These are phyloP conservation scores for Leccinum incarnatum DNA, from an alignment of 768 basidiomycete genomes.

Conservation along the genomic window DNA sequence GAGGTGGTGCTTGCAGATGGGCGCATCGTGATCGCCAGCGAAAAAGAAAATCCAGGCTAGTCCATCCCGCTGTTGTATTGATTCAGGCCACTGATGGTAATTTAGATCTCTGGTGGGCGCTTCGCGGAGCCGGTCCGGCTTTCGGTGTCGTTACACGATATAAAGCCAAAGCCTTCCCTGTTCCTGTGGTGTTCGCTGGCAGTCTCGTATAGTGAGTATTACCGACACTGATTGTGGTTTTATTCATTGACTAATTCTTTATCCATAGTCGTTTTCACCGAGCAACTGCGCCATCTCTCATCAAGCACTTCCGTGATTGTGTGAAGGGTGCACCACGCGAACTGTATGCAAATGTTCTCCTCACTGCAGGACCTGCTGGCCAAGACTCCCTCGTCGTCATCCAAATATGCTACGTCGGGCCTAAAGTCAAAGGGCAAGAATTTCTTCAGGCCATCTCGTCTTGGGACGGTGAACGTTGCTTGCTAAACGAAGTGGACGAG, in stretches of 20 bases:
- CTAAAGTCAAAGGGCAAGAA: conserved; percentile 66
- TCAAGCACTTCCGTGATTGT: conserved; percentile 91
- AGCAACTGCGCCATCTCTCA: conserved; percentile 82
- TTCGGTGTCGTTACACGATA: conserved; percentile 88
- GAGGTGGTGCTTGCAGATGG: conserved; percentile 93
- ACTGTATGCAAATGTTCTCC: conserved; percentile 85
- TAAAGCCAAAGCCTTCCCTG: conserved; percentile 83
- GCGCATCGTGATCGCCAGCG: conserved; percentile 72
- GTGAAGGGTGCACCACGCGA: conserved; percentile 85
- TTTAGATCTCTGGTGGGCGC: conserved; percentile 83
- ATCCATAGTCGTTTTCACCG: conserved; percentile 74
- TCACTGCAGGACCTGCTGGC: conserved; percentile 85
- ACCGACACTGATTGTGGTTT: conserved; percentile 1
- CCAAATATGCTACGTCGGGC: conserved; percentile 87
- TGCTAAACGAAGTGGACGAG: conserved; percentile 89
- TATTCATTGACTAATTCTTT: not conserved
- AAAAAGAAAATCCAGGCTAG: conserved; percentile 67
- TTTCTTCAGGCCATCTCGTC: conserved; percentile 82
- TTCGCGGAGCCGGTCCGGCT: conserved; percentile 79
- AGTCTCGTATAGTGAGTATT: conserved; percentile 83
- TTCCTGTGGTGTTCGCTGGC: conserved; percentile 89
- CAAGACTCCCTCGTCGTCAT: conserved; percentile 86
- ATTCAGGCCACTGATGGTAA: conserved; percentile 1
- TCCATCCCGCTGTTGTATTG: not conserved
- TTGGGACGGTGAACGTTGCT: conserved; percentile 85